Conservation (phyloP, 345 rosid species). For the Hibiscus trionum region DNA sequence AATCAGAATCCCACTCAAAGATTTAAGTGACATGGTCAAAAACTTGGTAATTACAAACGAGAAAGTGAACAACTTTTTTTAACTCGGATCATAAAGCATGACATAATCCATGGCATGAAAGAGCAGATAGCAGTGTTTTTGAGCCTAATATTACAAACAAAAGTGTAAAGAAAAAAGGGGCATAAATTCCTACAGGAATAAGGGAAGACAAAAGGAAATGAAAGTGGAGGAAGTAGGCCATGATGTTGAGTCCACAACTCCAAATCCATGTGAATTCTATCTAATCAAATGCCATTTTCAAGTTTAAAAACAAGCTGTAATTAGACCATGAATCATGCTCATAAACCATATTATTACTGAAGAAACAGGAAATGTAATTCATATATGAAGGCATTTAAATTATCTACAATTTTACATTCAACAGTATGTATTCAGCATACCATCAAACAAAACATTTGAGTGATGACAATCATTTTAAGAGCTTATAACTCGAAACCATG, state of each 20-base stretch:
- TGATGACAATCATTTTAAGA: background rate
- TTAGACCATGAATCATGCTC: too few relatives aligned
- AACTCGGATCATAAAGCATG: too few relatives aligned
- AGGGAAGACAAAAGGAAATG: background rate
- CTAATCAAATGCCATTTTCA: background rate
- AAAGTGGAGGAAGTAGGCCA: conserved; percentile 5
- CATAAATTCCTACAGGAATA: background rate
- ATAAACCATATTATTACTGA: too few relatives aligned
- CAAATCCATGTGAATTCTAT: conserved; percentile 5
- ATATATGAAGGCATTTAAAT: conserved; percentile 23
- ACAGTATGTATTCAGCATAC: conserved; percentile 31
- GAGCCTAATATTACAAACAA: background rate
- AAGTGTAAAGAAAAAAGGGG: background rate
- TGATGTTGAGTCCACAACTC: background rate
- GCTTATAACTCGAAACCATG: conserved; percentile 4
- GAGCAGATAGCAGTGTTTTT: background rate
- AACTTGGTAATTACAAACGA: background rate
- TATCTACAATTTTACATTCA: conserved; percentile 41
- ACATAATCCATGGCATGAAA: too few relatives aligned
- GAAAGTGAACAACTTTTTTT: background rate
- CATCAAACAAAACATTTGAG: conserved; percentile 32
- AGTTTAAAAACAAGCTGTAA: too few relatives aligned
- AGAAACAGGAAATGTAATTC: background rate
- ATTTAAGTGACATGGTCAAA: background rate
- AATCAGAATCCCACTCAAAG: background rate